These are phyloP conservation scores for Naganishia vaughanmartiniae DNA, from an alignment of 768 basidiomycete species.

Conservation along the genomic window DNA sequence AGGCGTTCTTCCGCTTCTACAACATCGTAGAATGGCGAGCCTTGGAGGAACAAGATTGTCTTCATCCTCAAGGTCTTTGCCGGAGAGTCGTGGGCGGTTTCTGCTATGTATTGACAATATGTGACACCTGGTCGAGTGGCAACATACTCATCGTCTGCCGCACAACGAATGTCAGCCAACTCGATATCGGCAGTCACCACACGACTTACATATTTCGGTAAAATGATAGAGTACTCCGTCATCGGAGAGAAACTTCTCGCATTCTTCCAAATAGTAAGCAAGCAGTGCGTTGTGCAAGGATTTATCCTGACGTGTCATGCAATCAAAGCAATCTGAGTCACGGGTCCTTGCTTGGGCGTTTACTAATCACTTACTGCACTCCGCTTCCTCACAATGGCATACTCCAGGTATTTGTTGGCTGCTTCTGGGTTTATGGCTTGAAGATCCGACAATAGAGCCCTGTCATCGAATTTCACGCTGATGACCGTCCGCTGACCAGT, in stretches of 20 bases:
- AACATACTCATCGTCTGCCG: conserved; percentile 32
- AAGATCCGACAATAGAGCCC: conserved; percentile 59
- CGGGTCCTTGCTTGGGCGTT: not conserved
- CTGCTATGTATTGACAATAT: conserved; percentile 72
- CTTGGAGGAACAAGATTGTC: conserved; percentile 73
- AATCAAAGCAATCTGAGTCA: not conserved
- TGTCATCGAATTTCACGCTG: conserved; percentile 63
- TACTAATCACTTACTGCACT: conserved; percentile 57
- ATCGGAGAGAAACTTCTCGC: conserved; percentile 41
- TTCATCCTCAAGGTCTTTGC: conserved; percentile 72
- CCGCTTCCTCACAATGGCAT: conserved; percentile 69
- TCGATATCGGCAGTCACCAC: not conserved
- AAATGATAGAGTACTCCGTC: conserved; percentile 58
- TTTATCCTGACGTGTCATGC: conserved; percentile 53
- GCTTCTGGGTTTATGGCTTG: conserved; percentile 61
- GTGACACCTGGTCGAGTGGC: conserved; percentile 40
- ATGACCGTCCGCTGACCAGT: conserved; percentile 60
- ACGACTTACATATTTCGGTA: conserved; percentile 45
- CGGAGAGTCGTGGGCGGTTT: conserved; percentile 76
- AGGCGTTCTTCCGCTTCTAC: conserved; percentile 57
- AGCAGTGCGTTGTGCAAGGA: conserved; percentile 69
- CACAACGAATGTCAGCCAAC: not conserved
- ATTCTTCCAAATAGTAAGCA: conserved; percentile 57
- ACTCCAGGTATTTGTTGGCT: conserved; percentile 72
- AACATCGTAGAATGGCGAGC: conserved; percentile 68